phyloP scores from a whole-genome alignment of 805 yeast genomes.

The Lachancea mirantina region DNA sequence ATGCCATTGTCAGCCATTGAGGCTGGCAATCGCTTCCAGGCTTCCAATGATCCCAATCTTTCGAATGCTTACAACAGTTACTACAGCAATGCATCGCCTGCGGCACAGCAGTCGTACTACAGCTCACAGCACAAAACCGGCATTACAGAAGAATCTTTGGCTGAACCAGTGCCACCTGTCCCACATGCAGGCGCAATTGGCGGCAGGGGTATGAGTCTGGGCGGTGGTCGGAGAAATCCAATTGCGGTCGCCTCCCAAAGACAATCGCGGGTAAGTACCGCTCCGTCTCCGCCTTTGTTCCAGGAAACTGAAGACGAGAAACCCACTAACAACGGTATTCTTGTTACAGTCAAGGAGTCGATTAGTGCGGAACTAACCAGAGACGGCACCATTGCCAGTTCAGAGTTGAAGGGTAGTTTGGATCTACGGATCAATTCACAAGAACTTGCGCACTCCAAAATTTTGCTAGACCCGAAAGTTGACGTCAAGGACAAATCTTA shows the following conservation, averaged over 20 bases:
- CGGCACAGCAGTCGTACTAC: conserved; percentile 33
- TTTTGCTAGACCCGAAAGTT: conserved; percentile 47
- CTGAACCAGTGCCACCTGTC: conserved; percentile 1
- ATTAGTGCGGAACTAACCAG: conserved; percentile 71
- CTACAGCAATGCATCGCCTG: conserved; percentile 33
- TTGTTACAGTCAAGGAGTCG: conserved; percentile 70
- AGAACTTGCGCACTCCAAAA: conserved; percentile 58
- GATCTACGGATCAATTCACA: conserved; percentile 80
- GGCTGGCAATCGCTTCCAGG: conserved; percentile 17
- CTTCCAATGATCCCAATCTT: conserved; percentile 29
- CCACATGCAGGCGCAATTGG: conserved; percentile 13
- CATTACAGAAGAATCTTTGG: conserved; percentile 12
- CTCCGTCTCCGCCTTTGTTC: conserved; percentile 13
- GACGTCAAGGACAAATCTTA: conserved; percentile 38
- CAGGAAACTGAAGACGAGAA: conserved; percentile 23
- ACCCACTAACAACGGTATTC: conserved; percentile 63
- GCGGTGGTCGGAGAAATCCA: conserved; percentile 13
- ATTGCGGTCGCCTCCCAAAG: conserved; percentile 8
- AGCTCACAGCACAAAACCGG: conserved; percentile 5
- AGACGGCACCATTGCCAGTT: conserved; percentile 65
- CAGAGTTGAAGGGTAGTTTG: conserved; percentile 85
- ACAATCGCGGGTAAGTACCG: conserved; percentile 14
- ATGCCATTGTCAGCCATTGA: conserved; percentile 27
- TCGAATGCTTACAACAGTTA: conserved; percentile 34
- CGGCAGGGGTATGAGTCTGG: conserved; percentile 26